A percentile compares a stretch with the other conserved stretches of the same genome.
phyloP scores from a whole-genome alignment of 345 rosid species.

The Excoecaria cochinchinensis region DNA sequence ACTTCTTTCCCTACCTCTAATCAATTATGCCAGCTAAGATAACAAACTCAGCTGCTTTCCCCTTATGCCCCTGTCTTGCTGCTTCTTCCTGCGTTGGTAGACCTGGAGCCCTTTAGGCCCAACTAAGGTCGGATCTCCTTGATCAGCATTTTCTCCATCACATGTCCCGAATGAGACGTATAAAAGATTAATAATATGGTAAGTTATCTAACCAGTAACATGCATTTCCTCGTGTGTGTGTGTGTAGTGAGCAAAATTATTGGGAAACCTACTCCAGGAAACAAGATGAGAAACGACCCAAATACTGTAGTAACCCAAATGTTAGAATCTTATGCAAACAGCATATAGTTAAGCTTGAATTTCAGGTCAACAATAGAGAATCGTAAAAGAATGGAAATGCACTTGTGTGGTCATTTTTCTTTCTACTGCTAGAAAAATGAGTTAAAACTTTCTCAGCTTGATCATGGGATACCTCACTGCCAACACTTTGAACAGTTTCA shows the following conservation, averaged over 20 bases:
- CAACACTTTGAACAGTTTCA: conserved; percentile 37
- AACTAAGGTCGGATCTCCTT: no score
- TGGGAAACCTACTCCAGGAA: background rate
- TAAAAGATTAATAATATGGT: background rate
- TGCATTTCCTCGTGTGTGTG: background rate
- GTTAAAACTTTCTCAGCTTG: conserved; percentile 42
- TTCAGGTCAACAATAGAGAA: background rate
- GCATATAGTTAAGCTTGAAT: background rate
- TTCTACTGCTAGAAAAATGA: conserved; percentile 6
- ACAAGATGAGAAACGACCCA: background rate
- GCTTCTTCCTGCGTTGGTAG: no score
- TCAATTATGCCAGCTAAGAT: no score
- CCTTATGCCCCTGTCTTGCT: no score
- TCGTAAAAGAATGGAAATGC: background rate
- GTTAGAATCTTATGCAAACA: background rate
- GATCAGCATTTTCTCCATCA: no score
- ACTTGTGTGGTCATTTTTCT: background rate
- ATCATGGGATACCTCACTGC: conserved; percentile 37
- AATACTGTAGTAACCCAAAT: background rate
- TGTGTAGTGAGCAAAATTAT: no score
- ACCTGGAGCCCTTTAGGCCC: no score
- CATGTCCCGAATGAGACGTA: background rate
- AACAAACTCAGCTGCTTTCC: no score
- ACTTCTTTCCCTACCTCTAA: no score
- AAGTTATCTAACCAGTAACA: background rate